Evolutionary conservation across 2,329 filamentous ascomycete genomes (phyloP), one percentile per base, ranked within the genome.

Genomic region (Aotearoamyces nothofagi): DNA sequence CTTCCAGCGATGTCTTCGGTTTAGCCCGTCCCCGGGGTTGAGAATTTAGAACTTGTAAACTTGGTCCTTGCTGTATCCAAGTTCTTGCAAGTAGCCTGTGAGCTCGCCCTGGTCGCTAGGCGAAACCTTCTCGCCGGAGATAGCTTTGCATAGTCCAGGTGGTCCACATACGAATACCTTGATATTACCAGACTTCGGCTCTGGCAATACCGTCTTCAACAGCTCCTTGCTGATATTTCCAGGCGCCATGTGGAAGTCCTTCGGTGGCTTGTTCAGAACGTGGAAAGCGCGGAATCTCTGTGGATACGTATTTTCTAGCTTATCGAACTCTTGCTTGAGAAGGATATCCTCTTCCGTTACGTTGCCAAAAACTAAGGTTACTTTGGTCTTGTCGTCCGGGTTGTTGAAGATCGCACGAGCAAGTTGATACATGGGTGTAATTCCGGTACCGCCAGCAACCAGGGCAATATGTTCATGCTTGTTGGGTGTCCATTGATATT

Each of bases 401-500:
- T 94, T 92, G 58, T 78, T 82, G 74, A 96, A 92, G 60, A 98
- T 93, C 50, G 76, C 69, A 38, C 82, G 82, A 40, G 73, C 65
- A 25, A 98, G 74, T 65, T 98, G 90, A 66, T 81, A 96, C 87
- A 96, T 94, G 43, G 90, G 90, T 8, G 90, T 90, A 55, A 98
- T 92, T 36, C 90, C 90, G 5, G 90, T 94, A 40, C 90, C 90
- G 45, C 90, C 90, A n/a, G 87, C 83, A 38, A 98, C 69, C 40
- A 87, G 64, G 22, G 71, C 77, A 45, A 92, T 72, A 63, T 96
- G 84, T 36, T 81, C 62, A 62, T 94, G 86, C 70, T 93, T 94
- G 69, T 96, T 96, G 42, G 76, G 50, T 30, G 70, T 51, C 86
- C 86, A 96, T 17, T 71, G 57, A 57, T 94, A 96, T 60, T 98